Percentiles rank a stretch among this genome's conserved stretches.
Conservation (phyloP, 2,329 filamentous ascomycete genomes). For the Pseudofabraea citricarpa region DNA sequence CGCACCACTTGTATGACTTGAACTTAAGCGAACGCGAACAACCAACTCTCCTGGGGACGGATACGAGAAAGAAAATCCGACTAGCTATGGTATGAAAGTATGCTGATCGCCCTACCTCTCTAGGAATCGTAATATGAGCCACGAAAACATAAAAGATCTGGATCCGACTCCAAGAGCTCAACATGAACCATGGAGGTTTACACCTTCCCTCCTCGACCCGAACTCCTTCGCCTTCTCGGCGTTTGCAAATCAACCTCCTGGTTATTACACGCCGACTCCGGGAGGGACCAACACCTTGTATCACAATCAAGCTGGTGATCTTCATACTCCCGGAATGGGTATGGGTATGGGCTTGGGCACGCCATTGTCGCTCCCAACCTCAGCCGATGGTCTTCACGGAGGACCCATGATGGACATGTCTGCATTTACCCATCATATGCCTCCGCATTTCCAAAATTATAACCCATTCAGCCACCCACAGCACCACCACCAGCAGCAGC, state of each 20-base stretch:
- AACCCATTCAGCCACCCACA: constrained; percentile 65
- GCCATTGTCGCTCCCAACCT: constrained; percentile 72
- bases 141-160: constrained; percentile 58
- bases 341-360: constrained; percentile 54
- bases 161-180: constrained; percentile 78
- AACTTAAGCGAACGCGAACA: neutral
- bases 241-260: constrained; percentile 74
- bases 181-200: constrained; percentile 81
- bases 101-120: constrained; percentile 6
- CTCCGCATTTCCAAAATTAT: constrained; percentile 58
- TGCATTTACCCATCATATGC: constrained; percentile 52
- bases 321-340: constrained; percentile 81
- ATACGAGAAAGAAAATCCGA: neutral
- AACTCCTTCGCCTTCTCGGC: constrained; percentile 75
- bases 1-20: neutral
- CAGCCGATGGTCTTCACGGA: constrained; percentile 59
- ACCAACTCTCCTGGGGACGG: neutral
- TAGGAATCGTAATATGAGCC: constrained; percentile 23
- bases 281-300: constrained; percentile 77
- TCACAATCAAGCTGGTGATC: constrained; percentile 77
- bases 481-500: constrained; percentile 30
- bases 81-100: neutral
- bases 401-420: constrained; percentile 59
- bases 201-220: constrained; percentile 82
- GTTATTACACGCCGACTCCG: constrained; percentile 85